Evolutionary conservation across 2,329 filamentous ascomycete genomes (phyloP), one percentile per base, ranked within the genome.

Genomic region (Apiospora marii): DNA sequence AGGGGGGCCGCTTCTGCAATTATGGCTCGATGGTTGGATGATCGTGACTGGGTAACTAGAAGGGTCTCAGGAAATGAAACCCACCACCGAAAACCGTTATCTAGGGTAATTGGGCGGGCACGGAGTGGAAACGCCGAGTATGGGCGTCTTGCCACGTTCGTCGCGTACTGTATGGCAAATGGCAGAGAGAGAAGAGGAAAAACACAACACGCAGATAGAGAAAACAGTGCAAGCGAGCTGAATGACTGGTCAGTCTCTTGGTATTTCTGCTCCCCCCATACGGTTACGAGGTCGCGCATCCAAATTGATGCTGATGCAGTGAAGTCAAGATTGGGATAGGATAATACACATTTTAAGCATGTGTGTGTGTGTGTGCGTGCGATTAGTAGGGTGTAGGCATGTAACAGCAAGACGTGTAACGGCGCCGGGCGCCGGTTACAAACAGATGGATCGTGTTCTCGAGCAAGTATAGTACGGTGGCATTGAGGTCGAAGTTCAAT

Each of bases 21-120:
- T 64, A 24, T 64, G 58, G 58, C 58, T 37, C 58, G 58, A 64
- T 64, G 58, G 58, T 64, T 64, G 58, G 58, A 64, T 41, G 58
- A 64, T 64, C 30, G 58, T 64, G 58, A 64, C 58, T 64, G 58
- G 58, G 58, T 41, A 64, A 64, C 58, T 41, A 64, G 58, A 64
- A 64, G 58, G 58, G 58, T 64, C 58, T 64, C 58, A 64, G 34
- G 58, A 64, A 64, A 64, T 64, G 58, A 64, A 64, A 64, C 58
- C 58, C 58, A 64, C 58, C 58, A 41, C 30, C 58, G 58, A 64
- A 64, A 41, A 64, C 58, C 58, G 58, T 64, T 64, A 64, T 64
- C 58, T 64, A 64, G 58, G 58, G 22, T 64, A 64, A 64, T 64
- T 41, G 58, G 58, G 58, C 58, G 58, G 58, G 58, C 58, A 64